These are phyloP conservation scores for Schizochytrium sp. DNA, from an alignment of 108 stramenopile genomes.

Conservation along the genomic window DNA sequence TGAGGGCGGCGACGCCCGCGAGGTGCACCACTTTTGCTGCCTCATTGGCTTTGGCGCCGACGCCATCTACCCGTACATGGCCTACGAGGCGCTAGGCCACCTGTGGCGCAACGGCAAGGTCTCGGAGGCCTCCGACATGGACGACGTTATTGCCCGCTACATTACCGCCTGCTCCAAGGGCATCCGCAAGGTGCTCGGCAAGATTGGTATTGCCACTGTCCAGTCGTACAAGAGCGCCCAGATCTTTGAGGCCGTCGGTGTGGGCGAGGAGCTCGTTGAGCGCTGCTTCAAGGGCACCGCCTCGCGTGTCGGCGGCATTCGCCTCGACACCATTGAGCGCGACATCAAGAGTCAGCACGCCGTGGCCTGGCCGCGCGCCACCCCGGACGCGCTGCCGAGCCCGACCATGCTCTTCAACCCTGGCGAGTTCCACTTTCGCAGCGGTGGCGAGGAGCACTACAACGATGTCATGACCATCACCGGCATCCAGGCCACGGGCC, in stretches of 20 bases:
- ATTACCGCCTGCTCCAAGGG: constrained; percentile 87
- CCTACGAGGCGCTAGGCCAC: constrained; percentile 86
- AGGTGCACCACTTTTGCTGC: constrained; percentile 85
- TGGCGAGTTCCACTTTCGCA: constrained; percentile 18
- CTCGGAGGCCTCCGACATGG: constrained; percentile 49
- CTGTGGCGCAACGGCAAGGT: constrained; percentile 63
- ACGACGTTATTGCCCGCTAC: constrained; percentile 78
- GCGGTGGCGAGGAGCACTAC: constrained; percentile 92
- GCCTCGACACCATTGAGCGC: constrained; percentile 84
- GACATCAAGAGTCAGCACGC: constrained; percentile 51
- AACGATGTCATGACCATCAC: constrained; percentile 62
- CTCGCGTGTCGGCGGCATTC: constrained; percentile 85
- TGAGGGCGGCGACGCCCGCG: constrained; percentile 89
- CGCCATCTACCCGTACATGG: constrained; percentile 91
- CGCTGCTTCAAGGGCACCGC: constrained; percentile 90
- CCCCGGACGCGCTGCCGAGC: constrained; percentile 9
- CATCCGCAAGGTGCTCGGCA: constrained; percentile 87
- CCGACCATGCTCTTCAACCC: constrained; percentile 12
- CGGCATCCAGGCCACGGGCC: neutral
- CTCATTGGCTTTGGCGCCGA: constrained; percentile 87
- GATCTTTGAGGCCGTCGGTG: constrained; percentile 92
- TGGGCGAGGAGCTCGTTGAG: constrained; percentile 87
- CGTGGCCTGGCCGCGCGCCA: constrained; percentile 70
- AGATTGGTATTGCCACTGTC: constrained; percentile 91
- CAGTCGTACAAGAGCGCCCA: constrained; percentile 95